phyloP scores from a whole-genome alignment of 768 basidiomycete species.

The Boletus subparvulus region DNA sequence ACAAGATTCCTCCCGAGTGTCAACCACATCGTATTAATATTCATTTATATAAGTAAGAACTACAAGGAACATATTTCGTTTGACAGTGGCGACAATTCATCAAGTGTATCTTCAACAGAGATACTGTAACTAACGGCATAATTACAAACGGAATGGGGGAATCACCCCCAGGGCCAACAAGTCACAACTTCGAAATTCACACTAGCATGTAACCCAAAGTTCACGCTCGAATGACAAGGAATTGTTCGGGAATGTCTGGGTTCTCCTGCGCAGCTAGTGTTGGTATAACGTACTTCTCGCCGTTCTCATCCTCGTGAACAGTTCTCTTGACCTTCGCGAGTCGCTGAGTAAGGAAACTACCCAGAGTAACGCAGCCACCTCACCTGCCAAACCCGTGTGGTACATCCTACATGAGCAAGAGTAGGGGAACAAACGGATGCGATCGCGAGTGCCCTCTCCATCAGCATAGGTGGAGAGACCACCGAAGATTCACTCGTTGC shows the following conservation, averaged over 20 bases:
- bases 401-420: slow-evolving; percentile 64
- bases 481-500: slow-evolving; percentile 14
- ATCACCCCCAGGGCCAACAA: too few relatives aligned
- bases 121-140: too few relatives aligned
- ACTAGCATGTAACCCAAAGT: background rate
- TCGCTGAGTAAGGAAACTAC: slow-evolving; percentile 1
- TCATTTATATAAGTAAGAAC: too few relatives aligned
- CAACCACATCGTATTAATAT: background rate
- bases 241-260: slow-evolving; percentile 69
- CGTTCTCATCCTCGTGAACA: slow-evolving; percentile 38
- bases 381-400: slow-evolving; percentile 72
- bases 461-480: slow-evolving; percentile 18
- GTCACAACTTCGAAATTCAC: background rate
- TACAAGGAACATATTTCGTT: too few relatives aligned
- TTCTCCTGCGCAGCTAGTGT: slow-evolving; percentile 55
- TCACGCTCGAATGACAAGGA: slow-evolving; percentile 56
- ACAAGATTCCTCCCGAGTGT: background rate
- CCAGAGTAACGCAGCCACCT: background rate
- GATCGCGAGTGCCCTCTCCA: slow-evolving; percentile 43
- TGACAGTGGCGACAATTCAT: background rate
- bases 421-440: slow-evolving; percentile 49
- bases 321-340: slow-evolving; percentile 45
- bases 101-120: background rate
- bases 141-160: background rate
- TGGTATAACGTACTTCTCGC: slow-evolving; percentile 37